Evolutionary conservation across 2,329 filamentous ascomycete genomes (phyloP).

Genomic region (Xylaria multiplex): DNA sequence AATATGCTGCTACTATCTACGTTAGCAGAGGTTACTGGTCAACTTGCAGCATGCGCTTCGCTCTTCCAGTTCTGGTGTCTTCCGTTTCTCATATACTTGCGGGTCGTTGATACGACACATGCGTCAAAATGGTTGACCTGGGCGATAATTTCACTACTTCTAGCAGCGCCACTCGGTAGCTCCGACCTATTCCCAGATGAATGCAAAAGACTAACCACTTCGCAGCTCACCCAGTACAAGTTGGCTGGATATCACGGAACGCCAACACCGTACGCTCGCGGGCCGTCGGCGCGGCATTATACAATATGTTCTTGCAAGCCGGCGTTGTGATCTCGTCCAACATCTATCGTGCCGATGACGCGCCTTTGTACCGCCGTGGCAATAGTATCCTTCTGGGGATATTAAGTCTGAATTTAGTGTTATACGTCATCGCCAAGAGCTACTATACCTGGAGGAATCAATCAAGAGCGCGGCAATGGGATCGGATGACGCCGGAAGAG

Average conservation of each 20-base stretch:
- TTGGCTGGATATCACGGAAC: constrained; percentile 59
- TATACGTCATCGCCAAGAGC: constrained; percentile 60
- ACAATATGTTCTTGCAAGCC: constrained; percentile 59
- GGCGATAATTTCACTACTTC: constrained; percentile 54
- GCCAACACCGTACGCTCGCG: constrained; percentile 67
- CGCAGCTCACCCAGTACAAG: constrained; percentile 44
- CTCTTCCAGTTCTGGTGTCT: constrained; percentile 69
- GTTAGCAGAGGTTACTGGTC: constrained; percentile 57
- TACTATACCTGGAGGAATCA: constrained; percentile 64
- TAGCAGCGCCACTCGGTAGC: constrained; percentile 55
- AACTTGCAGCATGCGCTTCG: constrained; percentile 60
- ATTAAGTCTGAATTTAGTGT: constrained; percentile 58
- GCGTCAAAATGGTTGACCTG: constrained; percentile 57
- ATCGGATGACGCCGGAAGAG: constrained; percentile 58
- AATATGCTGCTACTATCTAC: constrained; percentile 53
- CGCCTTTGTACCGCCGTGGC: constrained; percentile 63
- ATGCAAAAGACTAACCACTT: constrained; percentile 19
- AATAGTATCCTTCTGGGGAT: constrained; percentile 65
- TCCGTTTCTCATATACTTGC: constrained; percentile 65
- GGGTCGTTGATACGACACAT: constrained; percentile 52
- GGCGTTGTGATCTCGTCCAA: constrained; percentile 50
- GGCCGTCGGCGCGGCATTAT: constrained; percentile 66
- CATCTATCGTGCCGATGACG: constrained; percentile 65
- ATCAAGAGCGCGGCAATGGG: constrained; percentile 57
- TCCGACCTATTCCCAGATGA: neutral